A percentile compares a stretch with the other conserved stretches of the same genome.
Evolutionary conservation across 169 alveolate species (phyloP).

Genomic region (Blepharisma undulans): DNA sequence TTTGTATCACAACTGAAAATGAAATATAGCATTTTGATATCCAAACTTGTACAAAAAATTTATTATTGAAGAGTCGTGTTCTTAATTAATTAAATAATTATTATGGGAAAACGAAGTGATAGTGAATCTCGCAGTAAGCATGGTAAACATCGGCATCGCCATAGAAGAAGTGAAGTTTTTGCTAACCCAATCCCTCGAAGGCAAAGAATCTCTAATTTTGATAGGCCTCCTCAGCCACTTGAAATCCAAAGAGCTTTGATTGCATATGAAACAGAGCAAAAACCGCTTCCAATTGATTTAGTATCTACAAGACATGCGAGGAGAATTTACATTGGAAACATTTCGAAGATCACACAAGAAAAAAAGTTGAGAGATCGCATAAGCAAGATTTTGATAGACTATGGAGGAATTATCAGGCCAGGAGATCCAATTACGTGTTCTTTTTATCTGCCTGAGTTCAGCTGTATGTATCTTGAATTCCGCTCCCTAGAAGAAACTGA

Average conservation of each 20-base stretch:
- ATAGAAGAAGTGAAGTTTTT: slow-evolving; percentile 16
- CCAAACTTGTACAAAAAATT: not conserved
- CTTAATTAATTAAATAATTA: not conserved
- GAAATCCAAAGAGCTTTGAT: not conserved
- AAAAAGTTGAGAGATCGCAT: not conserved
- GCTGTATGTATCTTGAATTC: slow-evolving; percentile 27
- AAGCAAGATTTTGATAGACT: slow-evolving; percentile 19
- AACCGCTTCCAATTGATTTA: not conserved
- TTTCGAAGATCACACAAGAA: not conserved
- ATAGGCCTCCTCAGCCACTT: slow-evolving; percentile 27
- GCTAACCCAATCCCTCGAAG: not conserved
- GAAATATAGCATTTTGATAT: not conserved
- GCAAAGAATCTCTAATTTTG: slow-evolving; percentile 25
- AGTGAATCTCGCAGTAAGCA: slow-evolving; percentile 9
- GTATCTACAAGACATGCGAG: slow-evolving; percentile 11
- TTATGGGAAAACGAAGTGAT: slow-evolving; percentile 36
- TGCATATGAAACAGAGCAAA: slow-evolving; percentile 17
- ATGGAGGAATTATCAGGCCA: slow-evolving; percentile 29
- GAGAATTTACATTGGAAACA: slow-evolving; percentile 32
- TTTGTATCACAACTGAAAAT: not conserved
- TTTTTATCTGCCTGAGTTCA: not conserved
- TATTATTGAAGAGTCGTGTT: not conserved
- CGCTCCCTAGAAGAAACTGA: slow-evolving; percentile 36
- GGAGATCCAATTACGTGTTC: slow-evolving; percentile 16
- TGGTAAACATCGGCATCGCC: not conserved